Evolutionary conservation across 2,329 filamentous ascomycete species (phyloP), one percentile per base, ranked within the genome.

Genomic region (Orbilia quercus): DNA sequence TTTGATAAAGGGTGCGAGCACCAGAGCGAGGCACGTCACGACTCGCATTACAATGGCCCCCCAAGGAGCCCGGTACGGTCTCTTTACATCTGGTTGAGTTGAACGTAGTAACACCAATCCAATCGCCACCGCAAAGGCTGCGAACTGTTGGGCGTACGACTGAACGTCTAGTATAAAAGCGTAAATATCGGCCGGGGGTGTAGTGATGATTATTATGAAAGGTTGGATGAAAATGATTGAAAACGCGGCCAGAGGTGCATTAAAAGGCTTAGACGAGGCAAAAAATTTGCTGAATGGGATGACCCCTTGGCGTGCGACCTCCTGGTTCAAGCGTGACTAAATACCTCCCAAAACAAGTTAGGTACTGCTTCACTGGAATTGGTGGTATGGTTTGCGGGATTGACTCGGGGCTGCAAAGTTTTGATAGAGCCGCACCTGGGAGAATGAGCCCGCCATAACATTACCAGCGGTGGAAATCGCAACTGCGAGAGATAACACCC

Each of bases 131-230:
- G 60, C 69, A 9, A 66, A 47, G 5, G 69, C 69, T 25, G 51
- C 38, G 22, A 73, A 73, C 25, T 73, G 69, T 36, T 66, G 60
- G 7, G 69, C 69, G 31, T 73, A 73, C 0, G 69, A 73, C 23
- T 91, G 89, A 0, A 91, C 86, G 50, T 91, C 88, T 0, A 91
- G 81, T 25, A 91, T 91, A 76, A 92, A 90, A 7, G 86, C 88
- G 79, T 91, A 92, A 0, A 89, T 87, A 50, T 89, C 85, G 1
- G 83, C 82, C 0, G 88, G 87, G 0, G 89, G 88, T 0, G 89
- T 88, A 0, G 90, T 81, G 0, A 83, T 80, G 54, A 91, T 90
- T 1, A 91, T 88, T 0, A 91, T 80, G 0, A 90, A 76, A 0
- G 88, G 90, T 0, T 89, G 89, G 28, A 91, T 82, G 76, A 86